phyloP scores from a whole-genome alignment of 1,284 basidiomycete genomes.

The Veloboletus limbatus region DNA sequence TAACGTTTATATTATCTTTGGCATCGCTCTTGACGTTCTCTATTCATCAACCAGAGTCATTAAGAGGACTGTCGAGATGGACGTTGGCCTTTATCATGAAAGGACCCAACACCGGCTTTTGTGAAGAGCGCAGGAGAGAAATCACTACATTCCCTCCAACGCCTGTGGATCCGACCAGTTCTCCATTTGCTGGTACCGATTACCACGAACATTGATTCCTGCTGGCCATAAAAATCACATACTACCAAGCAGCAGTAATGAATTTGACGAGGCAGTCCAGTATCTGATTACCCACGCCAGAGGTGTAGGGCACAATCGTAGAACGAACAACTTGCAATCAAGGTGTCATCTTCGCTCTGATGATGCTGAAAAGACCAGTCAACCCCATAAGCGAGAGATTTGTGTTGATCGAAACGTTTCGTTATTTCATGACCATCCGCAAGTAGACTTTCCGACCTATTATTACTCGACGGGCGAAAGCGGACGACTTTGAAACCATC shows the following conservation, averaged over 20 bases:
- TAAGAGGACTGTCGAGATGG: slow-evolving; percentile 72
- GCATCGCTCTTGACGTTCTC: slow-evolving; percentile 62
- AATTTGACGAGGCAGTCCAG: neutral
- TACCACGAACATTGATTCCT: slow-evolving; percentile 9
- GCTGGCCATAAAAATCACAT: neutral
- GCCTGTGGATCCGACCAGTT: slow-evolving; percentile 8
- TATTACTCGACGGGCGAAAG: slow-evolving; percentile 13
- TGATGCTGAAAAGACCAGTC: slow-evolving; percentile 77
- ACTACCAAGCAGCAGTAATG: no score
- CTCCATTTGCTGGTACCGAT: neutral
- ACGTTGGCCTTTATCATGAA: slow-evolving; percentile 61
- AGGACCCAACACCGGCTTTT: slow-evolving; percentile 52
- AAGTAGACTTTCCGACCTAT: slow-evolving; percentile 3
- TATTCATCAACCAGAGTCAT: slow-evolving; percentile 54
- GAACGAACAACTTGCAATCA: slow-evolving; percentile 92
- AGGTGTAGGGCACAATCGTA: slow-evolving; percentile 87
- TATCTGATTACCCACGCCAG: slow-evolving; percentile 60
- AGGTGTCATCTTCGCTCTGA: slow-evolving; percentile 34
- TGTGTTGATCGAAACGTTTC: slow-evolving; percentile 73
- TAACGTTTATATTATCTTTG: slow-evolving; percentile 60
- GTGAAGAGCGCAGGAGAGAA: slow-evolving; percentile 41
- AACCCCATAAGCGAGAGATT: slow-evolving; percentile 89
- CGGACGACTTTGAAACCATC: slow-evolving; percentile 87
- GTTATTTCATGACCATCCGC: slow-evolving; percentile 40
- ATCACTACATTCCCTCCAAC: slow-evolving; percentile 24